These are phyloP conservation scores for Coniochaeta pulveracea DNA, from an alignment of 2,329 filamentous ascomycete species.

Conservation along the genomic window DNA sequence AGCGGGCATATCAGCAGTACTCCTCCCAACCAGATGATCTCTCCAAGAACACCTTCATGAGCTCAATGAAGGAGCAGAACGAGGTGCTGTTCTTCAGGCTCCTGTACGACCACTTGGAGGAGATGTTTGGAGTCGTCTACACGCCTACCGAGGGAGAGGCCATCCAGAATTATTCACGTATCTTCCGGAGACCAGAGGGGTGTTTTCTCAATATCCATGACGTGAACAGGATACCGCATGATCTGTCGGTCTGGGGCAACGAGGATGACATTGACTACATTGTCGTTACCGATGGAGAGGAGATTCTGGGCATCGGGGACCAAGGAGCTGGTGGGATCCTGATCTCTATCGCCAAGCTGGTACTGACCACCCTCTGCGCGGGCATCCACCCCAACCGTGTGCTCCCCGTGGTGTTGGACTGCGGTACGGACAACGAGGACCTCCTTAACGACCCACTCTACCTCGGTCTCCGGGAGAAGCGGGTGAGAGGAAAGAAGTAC, in stretches of 20 bases:
- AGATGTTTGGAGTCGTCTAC: constrained; percentile 88
- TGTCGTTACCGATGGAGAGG: constrained; percentile 60
- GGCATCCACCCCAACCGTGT: constrained; percentile 72
- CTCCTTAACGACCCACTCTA: constrained; percentile 70
- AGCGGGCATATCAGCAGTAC: constrained; percentile 75
- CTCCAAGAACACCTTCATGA: constrained; percentile 81
- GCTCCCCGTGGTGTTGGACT: constrained; percentile 73
- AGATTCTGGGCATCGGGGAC: constrained; percentile 82
- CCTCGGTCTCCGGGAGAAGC: constrained; percentile 57
- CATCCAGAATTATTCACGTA: constrained; percentile 69
- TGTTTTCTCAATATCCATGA: constrained; percentile 71
- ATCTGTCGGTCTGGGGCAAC: constrained; percentile 56
- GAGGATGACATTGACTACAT: constrained; percentile 78
- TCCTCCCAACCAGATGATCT: constrained; percentile 48
- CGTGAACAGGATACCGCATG: constrained; percentile 50
- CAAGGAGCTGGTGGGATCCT: constrained; percentile 78
- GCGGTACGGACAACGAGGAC: constrained; percentile 70
- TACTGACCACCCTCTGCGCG: constrained; percentile 75
- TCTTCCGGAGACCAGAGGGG: constrained; percentile 71
- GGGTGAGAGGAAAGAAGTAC: constrained; percentile 61
- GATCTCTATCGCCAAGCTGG: constrained; percentile 75
- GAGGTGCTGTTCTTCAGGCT: constrained; percentile 72
- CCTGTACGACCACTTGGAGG: constrained; percentile 64
- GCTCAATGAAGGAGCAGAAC: constrained; percentile 77
- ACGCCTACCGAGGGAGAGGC: constrained; percentile 85